Evolutionary conservation across 2,329 filamentous ascomycete species (phyloP), one percentile per base, ranked within the genome.

Genomic region (Pestalotiopsis sp.): DNA sequence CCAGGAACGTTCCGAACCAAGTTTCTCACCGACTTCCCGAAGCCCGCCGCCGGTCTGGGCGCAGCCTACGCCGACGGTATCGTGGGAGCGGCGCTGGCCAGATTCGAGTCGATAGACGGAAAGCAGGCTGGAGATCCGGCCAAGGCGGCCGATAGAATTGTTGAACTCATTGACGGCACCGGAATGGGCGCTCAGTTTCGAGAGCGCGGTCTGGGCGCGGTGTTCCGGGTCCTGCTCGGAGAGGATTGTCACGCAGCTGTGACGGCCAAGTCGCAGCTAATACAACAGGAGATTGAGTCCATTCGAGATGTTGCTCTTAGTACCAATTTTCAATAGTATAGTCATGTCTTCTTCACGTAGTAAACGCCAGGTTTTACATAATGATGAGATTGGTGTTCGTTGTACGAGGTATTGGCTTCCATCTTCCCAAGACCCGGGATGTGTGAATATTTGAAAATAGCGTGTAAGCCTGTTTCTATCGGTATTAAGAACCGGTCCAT

Each of bases 1-100:
- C 82, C 82, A 0, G 82, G 83, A 0, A 78, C 75, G 0, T 83
- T 83, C 73, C 76, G 81, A 1, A 84, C 83, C 1, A 80, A 81
- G 20, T 83, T 84, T 71, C 72, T 81, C 1, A 72, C 68, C 5
- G 74, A 74, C 5, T 66, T 72, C 41, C 17, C 62, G 14, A 6
- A 68, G 27, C 23, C 40, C 38, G 45, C 38, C 69, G 72, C 17
- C 65, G 70, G 41, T 64, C 60, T 3, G 65, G 69, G 61, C 27
- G 3, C 65, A 67, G 36, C 58, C 20, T 38, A 59, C 17, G 12
- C 23, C 4, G 20, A 36, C 20, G 27, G 23, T 4, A n/a, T 13
- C 2, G 25, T 69, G 5, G 70, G 64, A 7, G 4, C 52, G 41
- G 64, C 65, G 5, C 52, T 73, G 2, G 57, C 45, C 11, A 69